phyloP scores from a whole-genome alignment of 768 basidiomycete species.

The Clitopilus passeckerianus region DNA sequence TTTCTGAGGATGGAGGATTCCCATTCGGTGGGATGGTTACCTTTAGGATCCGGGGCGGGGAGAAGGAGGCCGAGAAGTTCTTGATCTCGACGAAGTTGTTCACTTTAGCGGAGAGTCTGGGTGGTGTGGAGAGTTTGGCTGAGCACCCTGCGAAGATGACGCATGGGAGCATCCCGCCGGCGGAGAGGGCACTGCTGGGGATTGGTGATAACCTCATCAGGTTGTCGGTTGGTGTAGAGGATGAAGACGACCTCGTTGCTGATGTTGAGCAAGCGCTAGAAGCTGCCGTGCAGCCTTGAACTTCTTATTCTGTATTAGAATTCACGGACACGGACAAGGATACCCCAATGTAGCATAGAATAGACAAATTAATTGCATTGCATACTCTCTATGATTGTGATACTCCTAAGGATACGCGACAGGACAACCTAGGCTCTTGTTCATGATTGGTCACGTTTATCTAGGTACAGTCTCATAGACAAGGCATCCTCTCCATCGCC shows the following conservation, averaged over 20 bases:
- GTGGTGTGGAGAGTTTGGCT: conserved; percentile 88
- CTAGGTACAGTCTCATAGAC: conserved; percentile 58
- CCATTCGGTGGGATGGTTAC: conserved; percentile 91
- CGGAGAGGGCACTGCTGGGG: conserved; percentile 63
- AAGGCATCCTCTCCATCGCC: conserved; percentile 87
- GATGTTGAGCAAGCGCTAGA: conserved; percentile 69
- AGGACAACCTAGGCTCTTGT: neutral
- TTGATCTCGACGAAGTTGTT: conserved; percentile 63
- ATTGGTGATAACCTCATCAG: conserved; percentile 76
- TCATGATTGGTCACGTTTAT: neutral
- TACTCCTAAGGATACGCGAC: too few relatives aligned
- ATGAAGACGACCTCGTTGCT: conserved; percentile 71
- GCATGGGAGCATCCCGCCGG: conserved; percentile 70
- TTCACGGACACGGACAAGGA: neutral
- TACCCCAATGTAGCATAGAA: neutral
- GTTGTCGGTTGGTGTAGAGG: conserved; percentile 86
- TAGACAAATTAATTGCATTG: neutral
- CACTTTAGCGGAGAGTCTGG: conserved; percentile 82
- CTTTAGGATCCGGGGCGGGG: conserved; percentile 63
- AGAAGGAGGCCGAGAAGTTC: conserved; percentile 58
- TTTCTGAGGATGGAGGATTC: conserved; percentile 45
- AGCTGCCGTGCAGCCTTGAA: conserved; percentile 20
- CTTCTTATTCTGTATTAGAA: neutral
- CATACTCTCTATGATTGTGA: neutral
- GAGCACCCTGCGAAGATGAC: conserved; percentile 90